A percentile compares a stretch with the other conserved stretches of the same genome.
Conservation (phyloP, 345 rosid genomes). For the Orychophragmus violaceus region DNA sequence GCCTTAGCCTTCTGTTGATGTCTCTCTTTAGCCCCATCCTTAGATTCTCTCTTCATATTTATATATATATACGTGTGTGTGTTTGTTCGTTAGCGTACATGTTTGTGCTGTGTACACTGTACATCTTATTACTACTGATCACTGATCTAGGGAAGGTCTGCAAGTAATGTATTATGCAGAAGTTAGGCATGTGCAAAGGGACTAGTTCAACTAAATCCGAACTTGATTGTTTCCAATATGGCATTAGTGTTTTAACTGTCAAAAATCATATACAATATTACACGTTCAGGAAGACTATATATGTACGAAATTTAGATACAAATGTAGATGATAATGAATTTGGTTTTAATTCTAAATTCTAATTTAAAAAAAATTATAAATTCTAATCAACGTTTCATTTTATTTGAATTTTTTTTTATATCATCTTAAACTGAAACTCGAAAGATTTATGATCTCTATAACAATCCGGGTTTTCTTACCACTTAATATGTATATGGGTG, state of each 20-base stretch:
- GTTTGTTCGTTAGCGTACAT: background rate
- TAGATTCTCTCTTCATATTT: background rate
- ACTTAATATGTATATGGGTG: too few relatives aligned
- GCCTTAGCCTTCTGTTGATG: conserved; percentile 20
- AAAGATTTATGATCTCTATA: too few relatives aligned
- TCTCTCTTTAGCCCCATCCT: conserved; percentile 9
- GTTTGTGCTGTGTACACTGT: background rate
- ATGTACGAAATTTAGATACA: background rate
- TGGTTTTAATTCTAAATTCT: background rate
- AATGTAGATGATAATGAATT: background rate
- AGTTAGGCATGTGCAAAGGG: conserved; percentile 3
- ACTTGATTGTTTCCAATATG: background rate
- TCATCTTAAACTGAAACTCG: too few relatives aligned
- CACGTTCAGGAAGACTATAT: background rate
- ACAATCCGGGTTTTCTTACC: too few relatives aligned
- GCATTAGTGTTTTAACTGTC: background rate
- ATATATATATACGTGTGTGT: background rate
- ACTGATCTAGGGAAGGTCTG: conserved; percentile 3
- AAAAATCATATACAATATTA: background rate
- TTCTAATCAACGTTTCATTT: too few relatives aligned
- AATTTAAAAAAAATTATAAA: too few relatives aligned
- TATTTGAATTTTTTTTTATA: too few relatives aligned
- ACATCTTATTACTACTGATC: too few relatives aligned
- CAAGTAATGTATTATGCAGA: background rate
- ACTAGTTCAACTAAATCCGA: background rate